Conservation (phyloP, 306 rosid species). For the Casuarina equisetifolia region DNA sequence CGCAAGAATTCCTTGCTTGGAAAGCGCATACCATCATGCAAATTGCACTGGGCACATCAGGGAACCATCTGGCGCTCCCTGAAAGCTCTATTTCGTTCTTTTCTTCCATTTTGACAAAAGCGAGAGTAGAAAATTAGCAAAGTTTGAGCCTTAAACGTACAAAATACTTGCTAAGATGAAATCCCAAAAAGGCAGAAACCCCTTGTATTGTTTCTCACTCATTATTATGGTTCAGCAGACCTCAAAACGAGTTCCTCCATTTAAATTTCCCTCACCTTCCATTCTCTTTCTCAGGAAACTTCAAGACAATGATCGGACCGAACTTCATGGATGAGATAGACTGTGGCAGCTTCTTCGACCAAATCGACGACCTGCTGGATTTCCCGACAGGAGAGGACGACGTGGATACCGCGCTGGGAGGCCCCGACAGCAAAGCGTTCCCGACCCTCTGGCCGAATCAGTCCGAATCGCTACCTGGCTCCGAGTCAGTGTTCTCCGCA, state of each 20-base stretch:
- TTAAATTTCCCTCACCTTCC: neutral
- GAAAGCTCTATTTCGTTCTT: slow-evolving; percentile 7
- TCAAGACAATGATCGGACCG: slow-evolving; percentile 65
- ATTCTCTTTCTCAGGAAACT: slow-evolving; percentile 33
- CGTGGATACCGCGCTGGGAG: slow-evolving; percentile 40
- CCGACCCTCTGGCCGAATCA: slow-evolving; percentile 61
- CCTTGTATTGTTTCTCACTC: neutral
- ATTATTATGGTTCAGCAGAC: neutral
- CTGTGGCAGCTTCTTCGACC: slow-evolving; percentile 90
- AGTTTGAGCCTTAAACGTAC: neutral
- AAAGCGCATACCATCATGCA: slow-evolving; percentile 6
- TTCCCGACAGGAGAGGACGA: slow-evolving; percentile 66
- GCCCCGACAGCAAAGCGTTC: slow-evolving; percentile 41
- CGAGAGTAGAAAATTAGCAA: neutral
- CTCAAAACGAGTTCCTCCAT: neutral
- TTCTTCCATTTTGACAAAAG: neutral
- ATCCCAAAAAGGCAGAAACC: neutral
- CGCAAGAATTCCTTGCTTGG: neutral
- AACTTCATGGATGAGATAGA: slow-evolving; percentile 75
- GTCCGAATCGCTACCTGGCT: slow-evolving; percentile 44
- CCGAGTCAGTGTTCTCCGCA: slow-evolving; percentile 71
- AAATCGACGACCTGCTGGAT: slow-evolving; percentile 88
- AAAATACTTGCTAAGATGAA: slow-evolving; percentile 26
- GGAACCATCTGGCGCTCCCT: slow-evolving; percentile 43
- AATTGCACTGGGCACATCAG: slow-evolving; percentile 22